phyloP scores from a whole-genome alignment of 495 filamentous ascomycete species.

The Penicillium roqueforti region DNA sequence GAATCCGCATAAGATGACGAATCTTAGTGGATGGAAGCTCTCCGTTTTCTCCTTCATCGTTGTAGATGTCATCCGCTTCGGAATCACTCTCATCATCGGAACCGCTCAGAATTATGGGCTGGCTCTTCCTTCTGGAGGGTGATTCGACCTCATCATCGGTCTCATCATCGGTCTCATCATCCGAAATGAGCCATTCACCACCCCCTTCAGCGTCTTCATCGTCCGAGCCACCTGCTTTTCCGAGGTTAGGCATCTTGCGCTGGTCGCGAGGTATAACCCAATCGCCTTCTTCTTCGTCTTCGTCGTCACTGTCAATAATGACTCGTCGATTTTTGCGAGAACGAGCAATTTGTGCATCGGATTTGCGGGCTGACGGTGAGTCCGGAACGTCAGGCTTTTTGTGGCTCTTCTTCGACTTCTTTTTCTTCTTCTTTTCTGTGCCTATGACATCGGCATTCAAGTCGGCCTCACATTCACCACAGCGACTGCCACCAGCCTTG shows the following conservation, averaged over 20 bases:
- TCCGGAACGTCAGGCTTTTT: conserved; percentile 20
- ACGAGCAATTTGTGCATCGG: conserved; percentile 32
- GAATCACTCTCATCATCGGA: conserved; percentile 28
- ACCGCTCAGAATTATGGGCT: conserved; percentile 13
- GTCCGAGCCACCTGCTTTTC: conserved; percentile 73
- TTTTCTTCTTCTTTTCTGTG: conserved; percentile 43
- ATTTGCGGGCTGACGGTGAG: conserved; percentile 17
- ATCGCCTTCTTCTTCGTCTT: conserved; percentile 65
- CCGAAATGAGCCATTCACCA: conserved; percentile 69
- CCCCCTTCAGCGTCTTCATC: conserved; percentile 85
- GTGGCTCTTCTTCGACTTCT: conserved; percentile 37
- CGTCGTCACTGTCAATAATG: conserved; percentile 61
- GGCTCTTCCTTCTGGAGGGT: conserved; percentile 25
- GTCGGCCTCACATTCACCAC: conserved; percentile 68
- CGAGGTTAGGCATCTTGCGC: conserved; percentile 53
- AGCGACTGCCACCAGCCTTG: conserved; percentile 57
- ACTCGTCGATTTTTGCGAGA: conserved; percentile 49
- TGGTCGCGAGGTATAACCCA: conserved; percentile 71
- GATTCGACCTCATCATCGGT: conserved; percentile 46
- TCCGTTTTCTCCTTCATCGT: conserved; percentile 45
- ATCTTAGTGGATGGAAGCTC: conserved; percentile 84
- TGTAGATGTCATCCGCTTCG: conserved; percentile 38
- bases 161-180: conserved; percentile 54
- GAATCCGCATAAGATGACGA: conserved; percentile 72
- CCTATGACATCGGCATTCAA: conserved; percentile 44